A percentile compares a stretch with the other conserved stretches of the same genome.
These are phyloP conservation scores for Pugionium cornutum DNA, from an alignment of 345 rosid species.

Conservation along the genomic window DNA sequence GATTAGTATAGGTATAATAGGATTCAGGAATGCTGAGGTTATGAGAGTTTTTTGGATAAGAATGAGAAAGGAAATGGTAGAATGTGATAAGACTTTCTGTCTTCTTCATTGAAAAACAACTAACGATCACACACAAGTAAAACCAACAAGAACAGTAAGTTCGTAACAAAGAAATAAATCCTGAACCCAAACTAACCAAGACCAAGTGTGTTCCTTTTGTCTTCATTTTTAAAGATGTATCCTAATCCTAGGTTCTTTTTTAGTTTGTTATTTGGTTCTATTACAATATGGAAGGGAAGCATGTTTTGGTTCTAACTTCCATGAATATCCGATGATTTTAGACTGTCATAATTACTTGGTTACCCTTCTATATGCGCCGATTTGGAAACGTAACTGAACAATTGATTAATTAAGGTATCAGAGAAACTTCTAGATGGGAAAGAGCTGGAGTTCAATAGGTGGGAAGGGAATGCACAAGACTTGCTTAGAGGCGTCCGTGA, in stretches of 20 bases:
- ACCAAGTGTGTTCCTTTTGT: slow-evolving; percentile 24
- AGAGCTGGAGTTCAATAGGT: slow-evolving; percentile 64
- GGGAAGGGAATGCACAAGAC: slow-evolving; percentile 67
- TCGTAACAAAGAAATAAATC: background rate
- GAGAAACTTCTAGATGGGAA: slow-evolving; percentile 66
- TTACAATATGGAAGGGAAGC: background rate
- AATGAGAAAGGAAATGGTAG: slow-evolving; percentile 6
- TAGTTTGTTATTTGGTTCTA: background rate
- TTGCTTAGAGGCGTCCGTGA: slow-evolving; percentile 65
- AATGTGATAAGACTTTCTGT: background rate
- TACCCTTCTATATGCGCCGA: slow-evolving; percentile 2
- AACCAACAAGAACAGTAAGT: too few relatives aligned
- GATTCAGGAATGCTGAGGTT: slow-evolving; percentile 9
- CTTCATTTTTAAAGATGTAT: slow-evolving; percentile 2
- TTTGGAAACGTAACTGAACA: slow-evolving; percentile 13
- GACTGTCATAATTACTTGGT: slow-evolving; percentile 3
- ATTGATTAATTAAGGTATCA: slow-evolving; percentile 55
- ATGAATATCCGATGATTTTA: background rate
- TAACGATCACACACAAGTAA: background rate
- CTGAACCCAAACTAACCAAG: background rate
- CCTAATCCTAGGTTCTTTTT: background rate
- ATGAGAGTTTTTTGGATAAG: background rate
- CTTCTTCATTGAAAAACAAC: background rate
- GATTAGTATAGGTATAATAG: background rate
- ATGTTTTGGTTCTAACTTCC: slow-evolving; percentile 13